Percentiles rank a stretch among this genome's conserved stretches.
These are phyloP conservation scores for Glutinoglossum americanum DNA, from an alignment of 495 filamentous ascomycete genomes.

Conservation along the genomic window DNA sequence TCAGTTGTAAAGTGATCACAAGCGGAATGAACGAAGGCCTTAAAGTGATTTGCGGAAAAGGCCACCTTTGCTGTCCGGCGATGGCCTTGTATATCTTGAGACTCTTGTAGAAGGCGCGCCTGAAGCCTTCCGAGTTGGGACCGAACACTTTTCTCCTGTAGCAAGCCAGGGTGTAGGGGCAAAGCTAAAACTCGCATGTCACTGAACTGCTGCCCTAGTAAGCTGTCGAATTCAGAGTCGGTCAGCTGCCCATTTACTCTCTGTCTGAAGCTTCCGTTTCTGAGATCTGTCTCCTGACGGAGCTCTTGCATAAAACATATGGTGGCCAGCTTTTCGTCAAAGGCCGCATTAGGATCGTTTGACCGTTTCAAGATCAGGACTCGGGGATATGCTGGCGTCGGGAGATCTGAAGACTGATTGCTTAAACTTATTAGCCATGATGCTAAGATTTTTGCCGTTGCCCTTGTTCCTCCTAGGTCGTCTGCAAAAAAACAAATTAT, in stretches of 20 bases:
- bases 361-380: not conserved
- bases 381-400: not conserved
- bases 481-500: not conserved
- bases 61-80: not conserved
- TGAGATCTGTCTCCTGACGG: not conserved
- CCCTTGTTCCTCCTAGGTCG: not conserved
- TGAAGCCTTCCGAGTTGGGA: too few species aligned
- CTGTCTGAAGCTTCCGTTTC: not conserved
- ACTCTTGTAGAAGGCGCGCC: not conserved
- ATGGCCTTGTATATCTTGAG: not conserved
- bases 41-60: not conserved
- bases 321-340: not conserved
- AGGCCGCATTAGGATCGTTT: not conserved
- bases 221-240: not conserved
- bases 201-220: not conserved
- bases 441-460: not conserved
- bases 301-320: not conserved
- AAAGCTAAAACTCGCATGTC: not conserved
- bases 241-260: too few species aligned
- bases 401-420: not conserved
- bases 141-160: not conserved
- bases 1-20: not conserved
- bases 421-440: not conserved
- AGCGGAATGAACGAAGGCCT: not conserved
- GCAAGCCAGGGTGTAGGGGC: not conserved